phyloP scores from a whole-genome alignment of 2,329 filamentous ascomycete genomes.

The Tolypocladium cylindrosporum region DNA sequence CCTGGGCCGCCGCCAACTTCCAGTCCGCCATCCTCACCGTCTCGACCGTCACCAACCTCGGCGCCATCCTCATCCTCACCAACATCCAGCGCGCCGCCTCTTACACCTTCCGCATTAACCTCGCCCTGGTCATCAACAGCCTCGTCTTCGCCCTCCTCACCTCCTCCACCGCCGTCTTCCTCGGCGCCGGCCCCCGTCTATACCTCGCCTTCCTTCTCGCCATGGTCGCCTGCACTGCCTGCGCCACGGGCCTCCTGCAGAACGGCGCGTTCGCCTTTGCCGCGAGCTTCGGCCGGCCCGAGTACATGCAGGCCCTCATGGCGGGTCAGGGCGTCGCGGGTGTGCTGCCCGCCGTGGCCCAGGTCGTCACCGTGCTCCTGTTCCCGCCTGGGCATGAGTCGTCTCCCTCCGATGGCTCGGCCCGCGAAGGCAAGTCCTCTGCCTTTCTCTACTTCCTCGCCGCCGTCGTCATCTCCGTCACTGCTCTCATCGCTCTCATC shows the following conservation, averaged over 20 bases:
- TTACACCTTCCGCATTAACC: conserved; percentile 78
- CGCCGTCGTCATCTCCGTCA: conserved; percentile 64
- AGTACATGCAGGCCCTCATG: conserved; percentile 97
- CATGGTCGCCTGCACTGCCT: conserved; percentile 70
- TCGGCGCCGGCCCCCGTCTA: conserved; percentile 45
- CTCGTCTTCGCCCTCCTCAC: conserved; percentile 68
- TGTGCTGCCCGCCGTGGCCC: conserved; percentile 77
- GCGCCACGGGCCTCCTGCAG: conserved; percentile 77
- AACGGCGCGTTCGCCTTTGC: conserved; percentile 93
- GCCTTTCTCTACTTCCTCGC: conserved; percentile 90
- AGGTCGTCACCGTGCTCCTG: conserved; percentile 71
- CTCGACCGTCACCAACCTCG: conserved; percentile 74
- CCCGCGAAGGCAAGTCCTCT: conserved; percentile 33
- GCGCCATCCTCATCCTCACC: conserved; percentile 64
- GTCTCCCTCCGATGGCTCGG: conserved; percentile 12
- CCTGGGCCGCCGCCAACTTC: conserved; percentile 70
- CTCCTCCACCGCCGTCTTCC: conserved; percentile 63
- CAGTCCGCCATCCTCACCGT: conserved; percentile 83
- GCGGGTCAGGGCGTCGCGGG: conserved; percentile 86
- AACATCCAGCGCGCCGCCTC: conserved; percentile 73
- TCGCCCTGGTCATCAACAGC: conserved; percentile 69
- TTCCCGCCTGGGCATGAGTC: conserved; percentile 26
- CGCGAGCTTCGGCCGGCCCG: conserved; percentile 69
- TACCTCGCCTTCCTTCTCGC: conserved; percentile 78
- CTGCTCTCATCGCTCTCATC: conserved; percentile 63